Evolutionary conservation across 768 basidiomycete genomes (phyloP), one percentile per base, ranked within the genome.

Genomic region (Rhodotorula babjevae): DNA sequence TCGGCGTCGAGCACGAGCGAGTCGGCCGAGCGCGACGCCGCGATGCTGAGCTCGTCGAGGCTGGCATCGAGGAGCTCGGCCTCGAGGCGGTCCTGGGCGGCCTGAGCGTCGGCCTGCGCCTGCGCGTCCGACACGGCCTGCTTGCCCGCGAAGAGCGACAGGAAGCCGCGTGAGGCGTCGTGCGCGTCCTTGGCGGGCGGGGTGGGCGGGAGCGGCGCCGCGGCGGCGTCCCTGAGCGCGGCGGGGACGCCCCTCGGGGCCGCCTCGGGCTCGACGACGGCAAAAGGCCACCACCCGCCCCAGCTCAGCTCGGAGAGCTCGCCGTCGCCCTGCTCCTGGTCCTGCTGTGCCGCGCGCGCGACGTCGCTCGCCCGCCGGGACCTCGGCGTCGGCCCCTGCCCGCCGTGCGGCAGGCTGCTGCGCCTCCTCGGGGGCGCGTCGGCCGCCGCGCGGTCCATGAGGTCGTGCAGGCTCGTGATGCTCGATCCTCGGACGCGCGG

Each of bases 281-380:
- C 27, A n/a, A 75, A 72, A 3, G 74, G 74, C 74, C 74, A 75
- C 74, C 74, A 75, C 21, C 29, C 69, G 50, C 68, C 65, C 73
- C 73, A 74, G 18, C 63, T 68, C 53, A 71, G 27, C 29, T 74
- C 57, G 11, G 31, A 46, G 6, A 49, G n/a, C 25, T n/a, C 42
- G 21, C 21, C 19, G 44, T 53, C 47, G 36, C 36, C 36, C 55
- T 44, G n/a, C 5, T 0, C 40, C 56, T 44, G 18, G 23, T 42
- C 46, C 44, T 52, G 21, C 33, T 9, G 14, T 23, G 44, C 14
- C 27, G n/a, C n/a, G n/a, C 21, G 19, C 42, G 29, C 47, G 27
- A 29, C 49, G 33, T 25, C 36, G 36, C 36, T 53, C 36, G 63
- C 18, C 12, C 46, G 40, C 15, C 27, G 40, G 4, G 58, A 27